Base-by-base conservation (phyloP, 2,329 filamentous ascomycete species). In the Tympanopsis confertula region DNA sequence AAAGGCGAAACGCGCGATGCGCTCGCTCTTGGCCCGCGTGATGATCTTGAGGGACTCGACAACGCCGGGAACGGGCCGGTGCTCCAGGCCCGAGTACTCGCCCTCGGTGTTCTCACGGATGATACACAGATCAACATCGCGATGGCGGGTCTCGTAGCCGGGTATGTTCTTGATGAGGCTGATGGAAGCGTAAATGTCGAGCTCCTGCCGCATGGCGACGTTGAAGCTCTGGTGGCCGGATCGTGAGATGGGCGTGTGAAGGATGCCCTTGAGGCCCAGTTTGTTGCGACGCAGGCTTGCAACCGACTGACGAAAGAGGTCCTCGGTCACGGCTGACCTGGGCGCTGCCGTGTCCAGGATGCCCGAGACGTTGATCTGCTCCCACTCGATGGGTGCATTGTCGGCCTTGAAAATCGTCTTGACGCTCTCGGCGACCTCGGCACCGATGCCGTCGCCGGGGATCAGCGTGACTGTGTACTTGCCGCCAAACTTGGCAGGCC, bases 21-120 rank as follows among this genome's bases (percentile, higher is more conserved):
- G 86, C 79, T 98, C 91, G 39, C 87, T 94, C 77, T 98, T 96
- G 65, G 87, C 87, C 54, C 88, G 86, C 50, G 91, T 98, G 69
- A 98, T 96, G 69, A 98, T 96, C 78, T 98, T 98, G 65, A 98
- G 84, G 37, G 89, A 95, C 73, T 98, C 91, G 52, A 98, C 91
- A 52, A 98, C 91, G 51, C 91, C 91, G 49, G 74, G 75, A 38
- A 98, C 91, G 45, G 86, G 94, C 74, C 96, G 89, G 72, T 98
- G 91, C 76, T 98, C 91, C 45, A 98, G 80, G 44, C 91, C 91
- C 47, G 87, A 95, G 76, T 98, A 98, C 74, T 98, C 91, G 58
- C 91, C 91, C 76, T 98, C 91, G 58, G 91, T 98, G 75, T 98
- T 98, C 74, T 98, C 91, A 68, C 91, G 91, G 68, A 98, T 95